Evolutionary conservation across 1,284 basidiomycete species (phyloP), one percentile per base, ranked within the genome.

Genomic region (Coniferiporia sulphurascens): DNA sequence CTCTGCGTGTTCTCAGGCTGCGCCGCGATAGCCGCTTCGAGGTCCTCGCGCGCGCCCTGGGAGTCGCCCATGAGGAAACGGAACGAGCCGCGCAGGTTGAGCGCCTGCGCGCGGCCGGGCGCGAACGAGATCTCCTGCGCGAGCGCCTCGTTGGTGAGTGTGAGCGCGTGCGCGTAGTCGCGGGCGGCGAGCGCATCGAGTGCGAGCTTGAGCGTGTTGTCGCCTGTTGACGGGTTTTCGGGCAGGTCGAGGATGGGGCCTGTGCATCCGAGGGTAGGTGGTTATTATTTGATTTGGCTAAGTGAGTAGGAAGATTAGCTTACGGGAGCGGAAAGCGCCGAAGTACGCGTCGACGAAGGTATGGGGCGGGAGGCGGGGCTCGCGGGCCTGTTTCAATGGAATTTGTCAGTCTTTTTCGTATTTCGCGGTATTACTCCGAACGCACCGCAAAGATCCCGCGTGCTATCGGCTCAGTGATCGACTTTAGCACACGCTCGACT

Each of bases 1-100:
- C 86, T 90, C 75, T 98, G 96, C 0, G 93, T 93, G 66, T 91
- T 86, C 15, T 80, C 76, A 0, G 94, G 92, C 44, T 82, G 74
- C 27, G 97, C 76, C 61, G 83, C 76, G 56, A 97, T 80, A 59
- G 89, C 89, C 67, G 87, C 83, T 63, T 91, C 82, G 48, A 99
- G 78, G 71, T 98, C 96, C 3, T 76, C 81, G 70, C 95, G 91
- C 49, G 96, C 94, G n/a, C 87, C 89, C 1, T 79, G 73, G 32
- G 95, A 84, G 66, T 98, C 90, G 57, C 89, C 89, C 62, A 89
- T 89, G 61, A 99, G 79, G 83, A 98, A 99, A 68, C 89, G 91
- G 87, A 95, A 98, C 1, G 96, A 99, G 57, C 95, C 97, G 53
- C 95, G 85, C 66, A 99, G 78, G 78, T 98, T 98, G 69, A 92